A percentile compares a stretch with the other conserved stretches of the same genome.
phyloP scores from a whole-genome alignment of 306 rosid genomes.

The Dryas octopetala region DNA sequence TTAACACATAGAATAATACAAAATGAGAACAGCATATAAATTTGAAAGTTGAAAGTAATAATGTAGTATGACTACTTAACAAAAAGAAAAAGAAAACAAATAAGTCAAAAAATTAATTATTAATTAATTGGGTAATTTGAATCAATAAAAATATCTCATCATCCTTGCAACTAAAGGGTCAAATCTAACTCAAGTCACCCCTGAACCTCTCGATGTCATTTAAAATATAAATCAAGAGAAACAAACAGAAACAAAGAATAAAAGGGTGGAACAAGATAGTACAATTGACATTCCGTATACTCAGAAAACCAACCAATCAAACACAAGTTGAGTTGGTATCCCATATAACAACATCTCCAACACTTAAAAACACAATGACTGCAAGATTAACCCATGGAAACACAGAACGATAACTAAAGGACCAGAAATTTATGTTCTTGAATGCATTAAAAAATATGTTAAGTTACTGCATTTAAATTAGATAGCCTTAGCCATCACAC shows the following conservation, averaged over 20 bases:
- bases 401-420: neutral
- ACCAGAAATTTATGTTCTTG: neutral
- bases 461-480: neutral
- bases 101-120: neutral
- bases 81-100: neutral
- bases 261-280: neutral
- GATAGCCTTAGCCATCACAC: neutral
- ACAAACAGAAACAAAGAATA: neutral
- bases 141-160: neutral
- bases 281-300: no score
- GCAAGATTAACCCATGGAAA: neutral
- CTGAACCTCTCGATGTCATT: neutral
- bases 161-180: neutral
- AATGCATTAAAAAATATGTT: neutral
- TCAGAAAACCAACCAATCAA: neutral
- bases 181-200: neutral
- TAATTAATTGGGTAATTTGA: no score
- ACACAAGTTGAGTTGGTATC: neutral
- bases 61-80: neutral
- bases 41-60: neutral
- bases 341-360: neutral
- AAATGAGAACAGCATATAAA: neutral
- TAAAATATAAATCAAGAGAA: neutral
- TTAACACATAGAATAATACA: neutral
- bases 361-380: neutral